Percentiles rank a stretch among this genome's conserved stretches.
Conservation (phyloP, 352 stramenopile genomes). For the Peronosclerospora sorghi region DNA sequence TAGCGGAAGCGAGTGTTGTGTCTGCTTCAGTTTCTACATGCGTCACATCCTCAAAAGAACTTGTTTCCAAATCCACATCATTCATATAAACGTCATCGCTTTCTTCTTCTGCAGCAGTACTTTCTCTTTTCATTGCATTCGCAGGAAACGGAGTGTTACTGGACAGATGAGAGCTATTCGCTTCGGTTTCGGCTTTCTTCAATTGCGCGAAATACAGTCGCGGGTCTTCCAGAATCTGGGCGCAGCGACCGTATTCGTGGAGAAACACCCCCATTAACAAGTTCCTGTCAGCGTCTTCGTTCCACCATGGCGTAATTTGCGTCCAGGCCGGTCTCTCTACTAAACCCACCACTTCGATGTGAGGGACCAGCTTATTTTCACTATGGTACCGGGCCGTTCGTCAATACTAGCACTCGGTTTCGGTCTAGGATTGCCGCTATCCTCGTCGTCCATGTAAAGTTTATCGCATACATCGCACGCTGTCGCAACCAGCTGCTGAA, state of each 20-base stretch:
- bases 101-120: neutral
- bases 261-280: slow-evolving; percentile 82
- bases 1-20: neutral
- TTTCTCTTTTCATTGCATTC: slow-evolving; percentile 12
- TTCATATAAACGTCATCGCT: slow-evolving; percentile 26
- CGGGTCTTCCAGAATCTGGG: slow-evolving; percentile 67
- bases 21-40: slow-evolving; percentile 16
- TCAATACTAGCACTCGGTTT: slow-evolving; percentile 51
- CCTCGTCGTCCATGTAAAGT: slow-evolving; percentile 23
- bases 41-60: slow-evolving; percentile 27
- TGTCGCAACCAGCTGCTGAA: slow-evolving; percentile 45
- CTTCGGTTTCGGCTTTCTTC: slow-evolving; percentile 30
- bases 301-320: slow-evolving; percentile 81
- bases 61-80: slow-evolving; percentile 35
- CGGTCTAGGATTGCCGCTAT: slow-evolving; percentile 9
- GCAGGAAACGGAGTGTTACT: neutral
- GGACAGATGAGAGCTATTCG: neutral
- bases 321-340: slow-evolving; percentile 71
- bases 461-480: slow-evolving; percentile 55
- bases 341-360: slow-evolving; percentile 54
- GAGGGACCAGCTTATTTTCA: slow-evolving; percentile 46
- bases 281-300: slow-evolving; percentile 65
- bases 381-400: slow-evolving; percentile 62
- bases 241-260: slow-evolving; percentile 75
- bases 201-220: slow-evolving; percentile 61